Evolutionary conservation across 1,284 basidiomycete species (phyloP), one percentile per base, ranked within the genome.

Genomic region (Trametes sp.): DNA sequence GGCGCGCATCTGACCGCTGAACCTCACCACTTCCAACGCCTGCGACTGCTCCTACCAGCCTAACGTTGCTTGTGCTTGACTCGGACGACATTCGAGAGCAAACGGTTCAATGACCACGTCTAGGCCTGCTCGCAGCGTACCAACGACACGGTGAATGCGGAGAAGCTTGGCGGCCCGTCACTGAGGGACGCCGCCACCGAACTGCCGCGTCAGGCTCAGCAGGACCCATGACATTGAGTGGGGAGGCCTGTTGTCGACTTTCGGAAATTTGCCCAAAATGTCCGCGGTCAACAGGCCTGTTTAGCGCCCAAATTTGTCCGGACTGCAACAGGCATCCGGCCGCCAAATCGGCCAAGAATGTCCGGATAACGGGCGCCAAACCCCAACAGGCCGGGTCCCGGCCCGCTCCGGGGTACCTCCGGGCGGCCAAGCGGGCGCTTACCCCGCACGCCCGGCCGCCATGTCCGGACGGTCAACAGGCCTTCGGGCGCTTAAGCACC

Each of bases 11-110:
- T 28, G 26, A n/a, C 26, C 21, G 56, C 29, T 35, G 45, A 21
- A 41, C 65, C 82, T 69, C 66, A 87, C 87, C 87, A 66, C 86
- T 88, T 29, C 87, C 87, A 50, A 87, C 78, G 44, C 87, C 87
- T 35, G 86, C 86, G 48, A 87, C 67, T n/a, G 83, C 84, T 19
- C 87, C 87, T 29, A 83, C 83, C 44, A 87, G 71, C 62, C 86
- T 78, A 50, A 88, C 66, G 56, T 83, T 81, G 41, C 42, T 36
- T 23, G 44, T 21, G 6, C 57, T 58, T 16, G 55, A 49, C 35
- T 63, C 63, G 21, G 60, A 49, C n/a, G 57, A 54, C 67, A 69
- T 70, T 3, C 29, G 10, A 28, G 21, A 24, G 33, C 38, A 31
- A 19, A 57, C 10, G 14, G 24, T 36, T 29, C 19, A 4, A n/a